Evolutionary conservation across 163 green algal species (phyloP).

Genomic region (Scenedesmus sp.): DNA sequence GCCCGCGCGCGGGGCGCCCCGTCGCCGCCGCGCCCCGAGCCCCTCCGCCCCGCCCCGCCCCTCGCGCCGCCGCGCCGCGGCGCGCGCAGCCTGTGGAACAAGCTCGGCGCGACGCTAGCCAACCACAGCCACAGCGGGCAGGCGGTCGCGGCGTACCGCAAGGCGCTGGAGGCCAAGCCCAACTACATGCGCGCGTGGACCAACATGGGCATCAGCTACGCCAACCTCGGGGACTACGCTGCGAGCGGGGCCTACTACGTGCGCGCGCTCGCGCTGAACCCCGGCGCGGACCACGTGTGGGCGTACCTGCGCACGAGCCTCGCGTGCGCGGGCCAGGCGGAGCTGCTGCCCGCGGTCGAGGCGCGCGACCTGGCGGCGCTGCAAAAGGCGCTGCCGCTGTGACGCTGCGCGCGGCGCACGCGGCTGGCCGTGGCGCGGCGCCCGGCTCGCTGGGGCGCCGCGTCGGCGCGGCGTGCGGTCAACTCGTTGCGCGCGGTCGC

Average conservation of each 20-base stretch:
- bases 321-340: conserved; percentile 72
- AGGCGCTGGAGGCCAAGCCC: conserved; percentile 93
- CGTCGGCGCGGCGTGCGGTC: no score
- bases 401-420: neutral
- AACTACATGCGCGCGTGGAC: conserved; percentile 99
- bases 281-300: conserved; percentile 85
- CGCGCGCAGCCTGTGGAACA: conserved; percentile 90
- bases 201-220: conserved; percentile 98
- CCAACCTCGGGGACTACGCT: conserved; percentile 90
- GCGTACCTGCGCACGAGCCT: conserved; percentile 93
- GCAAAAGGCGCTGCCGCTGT: conserved; percentile 66
- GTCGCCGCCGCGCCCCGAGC: no score
- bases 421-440: no score
- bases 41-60: no score
- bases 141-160: conserved; percentile 84
- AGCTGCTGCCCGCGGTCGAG: conserved; percentile 75
- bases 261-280: conserved; percentile 90
- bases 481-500: no score
- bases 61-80: no score
- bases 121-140: conserved; percentile 85
- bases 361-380: conserved; percentile 67
- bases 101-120: conserved; percentile 95
- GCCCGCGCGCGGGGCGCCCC: no score
- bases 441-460: no score
- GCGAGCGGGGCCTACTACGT: conserved; percentile 87